Base-by-base conservation (phyloP, 2,329 filamentous ascomycete genomes). In the Lecanicillium sp. region DNA sequence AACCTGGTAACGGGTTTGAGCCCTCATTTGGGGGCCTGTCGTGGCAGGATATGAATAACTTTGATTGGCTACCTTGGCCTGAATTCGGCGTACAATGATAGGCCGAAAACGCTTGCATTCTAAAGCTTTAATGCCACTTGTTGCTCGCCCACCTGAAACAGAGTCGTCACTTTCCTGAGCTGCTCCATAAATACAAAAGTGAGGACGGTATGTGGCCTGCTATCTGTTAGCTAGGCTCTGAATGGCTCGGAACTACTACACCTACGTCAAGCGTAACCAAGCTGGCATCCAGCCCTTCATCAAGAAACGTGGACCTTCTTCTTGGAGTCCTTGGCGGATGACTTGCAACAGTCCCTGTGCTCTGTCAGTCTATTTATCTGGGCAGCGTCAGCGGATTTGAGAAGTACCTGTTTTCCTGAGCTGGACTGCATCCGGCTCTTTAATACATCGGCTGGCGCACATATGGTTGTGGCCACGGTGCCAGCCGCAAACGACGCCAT, bases 1-100 rank as follows among this genome's bases (percentile, higher is more conserved):
- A 75, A 44, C 74, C 77, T 1, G 76, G 72, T 4, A 71, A 76
- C 18, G 70, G 71, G 13, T 73, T 82, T 44, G 72, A 76, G 14
- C 63, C 68, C 1, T 67, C 64, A 3, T 66, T 75, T 41, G 67
- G 70, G 5, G 70, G 74, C 44, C 60, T 80, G 8, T 70, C 73
- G 1, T 70, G 76, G 59, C 74, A 79, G 29, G 74, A 80, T 33
- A 68, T 74, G 55, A 67, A 68, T 29, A 71, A 70, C 43, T 69
- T 75, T 55, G 71, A 78, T 44, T 76, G 73, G 69, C 54, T 77
- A 18, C 70, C 71, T 43, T 69, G 65, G 66, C 64, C 64, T 9
- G 67, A 68, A 34, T 65, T 68, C 53, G 62, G 60, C 16, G 53
- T 59, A 11, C 54, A 49, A 38, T 11, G 12, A 16, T 11, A 3